phyloP scores from a whole-genome alignment of 169 alveolate species.

The Plasmodium inui region DNA sequence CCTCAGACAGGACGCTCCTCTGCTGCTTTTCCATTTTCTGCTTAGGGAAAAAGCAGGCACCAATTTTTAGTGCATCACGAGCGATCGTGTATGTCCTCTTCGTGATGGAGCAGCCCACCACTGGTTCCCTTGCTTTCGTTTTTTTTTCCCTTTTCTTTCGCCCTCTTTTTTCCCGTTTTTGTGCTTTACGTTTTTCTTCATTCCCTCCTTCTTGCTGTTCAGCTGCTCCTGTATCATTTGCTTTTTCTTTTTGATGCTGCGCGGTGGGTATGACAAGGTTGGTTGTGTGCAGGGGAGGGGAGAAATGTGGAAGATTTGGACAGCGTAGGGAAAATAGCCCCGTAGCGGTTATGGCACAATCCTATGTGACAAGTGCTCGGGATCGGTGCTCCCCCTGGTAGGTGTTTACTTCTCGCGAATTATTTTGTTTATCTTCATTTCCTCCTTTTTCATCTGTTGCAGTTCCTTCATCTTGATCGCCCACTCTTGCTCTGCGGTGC shows the following conservation, averaged over 20 bases:
- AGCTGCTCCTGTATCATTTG: slow-evolving; percentile 50
- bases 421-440: slow-evolving; percentile 50
- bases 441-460: slow-evolving; percentile 44
- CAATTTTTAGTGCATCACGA: not conserved
- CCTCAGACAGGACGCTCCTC: slow-evolving; percentile 57
- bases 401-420: slow-evolving; percentile 36
- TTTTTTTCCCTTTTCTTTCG: slow-evolving; percentile 49
- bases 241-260: slow-evolving; percentile 48
- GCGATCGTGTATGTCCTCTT: not conserved
- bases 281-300: not conserved
- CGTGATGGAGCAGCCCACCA: not conserved
- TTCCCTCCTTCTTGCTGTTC: slow-evolving; percentile 55
- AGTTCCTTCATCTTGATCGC: slow-evolving; percentile 36
- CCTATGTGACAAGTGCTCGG: not conserved
- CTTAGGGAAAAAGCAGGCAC: not conserved
- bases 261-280: not conserved
- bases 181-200: slow-evolving; percentile 52
- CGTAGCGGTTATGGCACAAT: not conserved
- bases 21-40: slow-evolving; percentile 48
- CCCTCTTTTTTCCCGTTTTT: slow-evolving; percentile 14
- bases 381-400: not conserved
- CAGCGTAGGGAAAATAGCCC: not conserved
- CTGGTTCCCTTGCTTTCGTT: not conserved
- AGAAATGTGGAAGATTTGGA: not conserved
- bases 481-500: slow-evolving; percentile 48